Evolutionary conservation across 2,329 filamentous ascomycete species (phyloP), one percentile per base, ranked within the genome.

Genomic region (Scedosporium aurantiacum): DNA sequence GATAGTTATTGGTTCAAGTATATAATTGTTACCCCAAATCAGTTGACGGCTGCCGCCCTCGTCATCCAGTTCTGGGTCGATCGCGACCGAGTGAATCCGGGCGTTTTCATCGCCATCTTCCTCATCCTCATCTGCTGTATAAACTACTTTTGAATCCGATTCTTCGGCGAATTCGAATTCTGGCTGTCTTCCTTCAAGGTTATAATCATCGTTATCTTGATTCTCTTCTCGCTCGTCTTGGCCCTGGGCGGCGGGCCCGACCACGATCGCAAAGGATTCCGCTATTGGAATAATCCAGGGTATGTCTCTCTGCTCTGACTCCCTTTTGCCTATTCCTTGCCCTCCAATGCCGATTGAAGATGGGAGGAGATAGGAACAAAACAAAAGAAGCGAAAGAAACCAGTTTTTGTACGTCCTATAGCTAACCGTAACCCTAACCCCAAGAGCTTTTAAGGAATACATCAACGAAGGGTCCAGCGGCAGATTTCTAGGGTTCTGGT

Each of bases 21-120:
- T 72, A 89, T 94, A 70, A 92, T 95, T 68, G 82, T 89, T 58
- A 91, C 89, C 1, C 90, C 91, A 1, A 94, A 94, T 69, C 90
- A 95, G 71, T 77, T 95, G 45, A 94, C 90, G 0, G 90, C 90
- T 28, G 84, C 82, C n/a, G 83, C 89, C 4, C 74, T 95, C 43
- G 88, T 93, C 62, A 88, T 95, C 62, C 84, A 88, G 66, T 91
- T 85, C 68, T 95, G 91, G 90, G 75, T 90, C 10, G 71, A 78
- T 1, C 75, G 82, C 28, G 81, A 88, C 0, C 76, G 74, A 54
- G 79, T 93, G 61, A 92, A 93, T 68, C 86, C 89, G 0, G 90
- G 88, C 58, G 88, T 93, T 12, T 94, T 85, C 75, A 91, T 95
- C 61, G 81, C 90, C 45, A 79, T 89, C 58, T 86, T 89, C 74